Evolutionary conservation across 768 basidiomycete species (phyloP).

Genomic region (Russula olivacea): DNA sequence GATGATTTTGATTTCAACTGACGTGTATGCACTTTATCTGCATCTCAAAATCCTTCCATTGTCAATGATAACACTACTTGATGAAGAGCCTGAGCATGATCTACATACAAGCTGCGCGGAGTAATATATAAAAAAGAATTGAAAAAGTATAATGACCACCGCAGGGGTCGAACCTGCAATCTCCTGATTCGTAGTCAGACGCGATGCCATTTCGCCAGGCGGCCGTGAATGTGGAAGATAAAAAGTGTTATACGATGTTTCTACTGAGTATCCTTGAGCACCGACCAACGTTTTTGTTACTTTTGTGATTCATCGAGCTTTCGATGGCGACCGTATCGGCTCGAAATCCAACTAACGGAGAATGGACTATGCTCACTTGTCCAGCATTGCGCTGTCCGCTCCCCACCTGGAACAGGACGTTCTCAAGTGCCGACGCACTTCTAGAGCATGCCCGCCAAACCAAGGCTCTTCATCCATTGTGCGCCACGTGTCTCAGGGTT

Average conservation of each 20-base stretch:
- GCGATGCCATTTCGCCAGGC: slow-evolving; percentile 94
- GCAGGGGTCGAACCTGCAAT: slow-evolving; percentile 93
- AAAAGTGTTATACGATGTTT: neutral
- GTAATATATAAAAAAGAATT: neutral
- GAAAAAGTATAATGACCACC: slow-evolving; percentile 54
- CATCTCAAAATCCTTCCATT: too few relatives aligned
- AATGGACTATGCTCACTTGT: slow-evolving; percentile 3
- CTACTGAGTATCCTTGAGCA: neutral
- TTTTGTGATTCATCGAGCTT: neutral
- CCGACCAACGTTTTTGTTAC: too few relatives aligned
- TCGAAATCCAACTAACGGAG: neutral
- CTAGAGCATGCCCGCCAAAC: slow-evolving; percentile 16
- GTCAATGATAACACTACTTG: too few relatives aligned
- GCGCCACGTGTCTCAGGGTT: slow-evolving; percentile 12
- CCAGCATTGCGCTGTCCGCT: slow-evolving; percentile 15
- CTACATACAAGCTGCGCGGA: neutral
- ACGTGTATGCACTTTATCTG: too few relatives aligned
- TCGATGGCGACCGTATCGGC: neutral
- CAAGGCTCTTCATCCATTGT: slow-evolving; percentile 11
- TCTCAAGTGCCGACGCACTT: slow-evolving; percentile 15
- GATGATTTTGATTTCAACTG: too few relatives aligned
- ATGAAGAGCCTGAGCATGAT: too few relatives aligned
- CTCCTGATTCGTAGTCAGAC: slow-evolving; percentile 95
- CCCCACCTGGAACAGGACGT: slow-evolving; percentile 10
- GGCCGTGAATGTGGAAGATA: slow-evolving; percentile 37